Evolutionary conservation across 108 stramenopile genomes (phyloP), one percentile per base, ranked within the genome.

Genomic region (Aureococcus anophagefferens): DNA sequence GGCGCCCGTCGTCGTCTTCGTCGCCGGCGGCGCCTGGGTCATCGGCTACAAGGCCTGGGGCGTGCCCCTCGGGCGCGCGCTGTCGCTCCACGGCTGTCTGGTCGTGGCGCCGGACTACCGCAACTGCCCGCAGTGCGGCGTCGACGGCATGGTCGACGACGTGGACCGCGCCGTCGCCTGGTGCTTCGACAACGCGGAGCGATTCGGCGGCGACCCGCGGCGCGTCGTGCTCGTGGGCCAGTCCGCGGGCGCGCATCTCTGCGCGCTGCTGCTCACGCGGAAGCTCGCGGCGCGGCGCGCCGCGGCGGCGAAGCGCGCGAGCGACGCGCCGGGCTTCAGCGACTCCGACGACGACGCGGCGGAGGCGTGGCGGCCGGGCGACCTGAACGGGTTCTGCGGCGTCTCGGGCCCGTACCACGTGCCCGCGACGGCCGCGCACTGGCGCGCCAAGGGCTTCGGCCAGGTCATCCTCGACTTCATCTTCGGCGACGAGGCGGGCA

Each of bases 41-140:
- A 91, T 91, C 62, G 90, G 90, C n/a, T 87, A 89, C 77, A 86
- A 87, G 75, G 85, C 86, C 85, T 91, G 90, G 90, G 86, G 81
- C 5, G 77, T 86, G n/a, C 71, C 87, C 3, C 31, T 88, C 35
- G 88, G 81, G 15, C 70, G 83, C 25, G 86, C 80, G 13, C 64
- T 89, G 33, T 69, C 73, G 3, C 71, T 80, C 28, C 70, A 76
- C 30, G 86, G 85, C 5, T 71, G 87, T 30, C 70, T 91, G 29
- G 80, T 88, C 28, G 78, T 91, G 30, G 78, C 83, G 46, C 86
- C 90, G 28, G 90, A 91, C 72, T 88, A 89, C 63, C 44, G 85
- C 17, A 89, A 91, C 64, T 88, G 84, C 71, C 90, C 90, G 0
- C 74, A 71, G 44, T 77, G 69, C 0, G 65, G 69, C 37, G 73